phyloP scores from a whole-genome alignment of 805 yeast genomes.

The Saturnispora galanensis region DNA sequence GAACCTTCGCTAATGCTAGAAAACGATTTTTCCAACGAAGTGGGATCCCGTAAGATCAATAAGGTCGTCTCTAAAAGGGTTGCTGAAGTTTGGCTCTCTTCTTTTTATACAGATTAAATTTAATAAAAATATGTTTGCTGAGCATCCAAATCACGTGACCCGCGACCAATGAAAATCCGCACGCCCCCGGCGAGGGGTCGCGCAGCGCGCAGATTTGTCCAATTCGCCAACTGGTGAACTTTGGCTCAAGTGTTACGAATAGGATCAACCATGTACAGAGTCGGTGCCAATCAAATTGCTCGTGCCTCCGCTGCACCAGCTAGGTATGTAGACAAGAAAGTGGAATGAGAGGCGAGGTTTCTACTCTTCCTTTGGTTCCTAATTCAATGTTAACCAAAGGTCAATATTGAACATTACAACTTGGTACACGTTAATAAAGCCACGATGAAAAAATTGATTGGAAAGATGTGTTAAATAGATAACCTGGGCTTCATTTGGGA shows the following conservation, averaged over 20 bases:
- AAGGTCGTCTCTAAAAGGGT: conserved; percentile 41
- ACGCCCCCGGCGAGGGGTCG: not conserved
- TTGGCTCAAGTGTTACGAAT: too few relatives aligned
- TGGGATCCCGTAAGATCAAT: conserved; percentile 45
- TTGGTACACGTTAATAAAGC: too few relatives aligned
- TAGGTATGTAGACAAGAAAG: conserved; percentile 34
- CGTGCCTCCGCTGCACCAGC: conserved; percentile 35
- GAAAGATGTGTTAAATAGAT: too few relatives aligned
- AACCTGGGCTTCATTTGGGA: too few relatives aligned
- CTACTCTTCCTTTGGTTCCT: too few relatives aligned
- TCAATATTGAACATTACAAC: too few relatives aligned
- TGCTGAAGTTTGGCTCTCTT: conserved; percentile 45
- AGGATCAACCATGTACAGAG: conserved; percentile 36
- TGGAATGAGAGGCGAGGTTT: too few relatives aligned
- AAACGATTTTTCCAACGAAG: conserved; percentile 29
- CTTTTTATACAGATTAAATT: not conserved
- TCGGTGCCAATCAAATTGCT: conserved; percentile 42
- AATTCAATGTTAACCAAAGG: too few relatives aligned
- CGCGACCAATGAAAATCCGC: not conserved
- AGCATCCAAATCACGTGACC: conserved; percentile 7
- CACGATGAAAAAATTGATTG: too few relatives aligned
- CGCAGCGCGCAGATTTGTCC: not conserved
- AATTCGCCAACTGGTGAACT: not conserved
- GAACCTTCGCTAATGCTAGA: conserved; percentile 26
- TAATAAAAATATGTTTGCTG: conserved; percentile 1